A percentile compares a stretch with the other conserved stretches of the same genome.
These are phyloP conservation scores for Rauvolfia tetraphylla DNA, from an alignment of 257 asterid species.

Conservation along the genomic window DNA sequence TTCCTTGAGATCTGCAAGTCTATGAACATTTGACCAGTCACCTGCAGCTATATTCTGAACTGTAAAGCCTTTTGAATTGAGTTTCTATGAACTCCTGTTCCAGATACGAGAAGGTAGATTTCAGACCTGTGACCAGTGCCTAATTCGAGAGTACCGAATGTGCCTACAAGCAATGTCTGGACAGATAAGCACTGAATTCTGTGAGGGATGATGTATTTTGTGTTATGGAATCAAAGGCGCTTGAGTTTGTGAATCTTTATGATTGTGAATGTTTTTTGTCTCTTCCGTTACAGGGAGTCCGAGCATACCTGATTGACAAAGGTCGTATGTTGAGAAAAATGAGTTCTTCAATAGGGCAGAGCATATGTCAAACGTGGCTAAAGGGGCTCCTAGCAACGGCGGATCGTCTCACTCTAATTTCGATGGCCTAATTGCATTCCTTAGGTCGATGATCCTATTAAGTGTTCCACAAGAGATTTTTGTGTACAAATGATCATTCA, in stretches of 20 bases:
- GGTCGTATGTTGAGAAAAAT: too few species aligned
- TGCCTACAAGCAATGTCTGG: conserved; percentile 66
- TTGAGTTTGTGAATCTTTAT: conserved; percentile 8
- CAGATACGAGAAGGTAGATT: conserved; percentile 93
- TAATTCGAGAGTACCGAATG: conserved; percentile 89
- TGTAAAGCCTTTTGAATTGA: conserved; percentile 7
- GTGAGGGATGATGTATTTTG: conserved; percentile 50
- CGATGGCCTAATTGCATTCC: too few species aligned
- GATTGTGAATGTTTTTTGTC: background rate
- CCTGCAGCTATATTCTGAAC: background rate
- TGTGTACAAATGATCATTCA: too few species aligned
- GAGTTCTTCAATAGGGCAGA: too few species aligned
- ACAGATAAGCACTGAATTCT: conserved; percentile 58
- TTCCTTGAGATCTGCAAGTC: conserved; percentile 84
- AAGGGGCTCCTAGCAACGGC: too few species aligned
- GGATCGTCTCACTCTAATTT: too few species aligned
- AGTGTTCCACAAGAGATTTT: too few species aligned
- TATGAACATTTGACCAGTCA: background rate
- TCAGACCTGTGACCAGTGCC: conserved; percentile 87
- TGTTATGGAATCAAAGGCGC: conserved; percentile 6
- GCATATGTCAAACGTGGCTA: too few species aligned
- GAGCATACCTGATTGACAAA: conserved; percentile 74
- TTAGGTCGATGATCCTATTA: too few species aligned
- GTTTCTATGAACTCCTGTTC: conserved; percentile 14
- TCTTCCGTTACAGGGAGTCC: conserved; percentile 57